Percentiles rank a stretch among this genome's conserved stretches.
Conservation (phyloP, 2,329 filamentous ascomycete species). For the Apiospora malaysiana region DNA sequence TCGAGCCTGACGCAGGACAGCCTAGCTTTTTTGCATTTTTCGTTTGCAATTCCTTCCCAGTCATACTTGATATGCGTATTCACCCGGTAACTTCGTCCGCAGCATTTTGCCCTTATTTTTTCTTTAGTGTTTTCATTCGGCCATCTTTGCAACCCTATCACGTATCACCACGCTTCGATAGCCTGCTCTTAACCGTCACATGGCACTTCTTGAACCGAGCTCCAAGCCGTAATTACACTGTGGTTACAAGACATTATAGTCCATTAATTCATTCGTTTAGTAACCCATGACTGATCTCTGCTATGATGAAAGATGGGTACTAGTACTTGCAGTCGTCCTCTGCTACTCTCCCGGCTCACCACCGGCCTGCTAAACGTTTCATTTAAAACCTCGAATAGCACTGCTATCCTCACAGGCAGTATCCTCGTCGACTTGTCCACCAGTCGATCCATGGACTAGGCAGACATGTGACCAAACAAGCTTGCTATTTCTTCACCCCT, state of each 20-base stretch:
- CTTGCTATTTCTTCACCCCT: too few species aligned
- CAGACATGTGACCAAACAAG: too few species aligned
- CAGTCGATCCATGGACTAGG: not conserved
- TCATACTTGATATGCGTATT: not conserved
- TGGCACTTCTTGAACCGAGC: not conserved
- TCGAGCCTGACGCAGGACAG: not conserved
- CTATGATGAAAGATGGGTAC: not conserved
- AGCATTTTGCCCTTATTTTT: not conserved
- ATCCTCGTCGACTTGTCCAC: not conserved
- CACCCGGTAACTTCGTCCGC: too few species aligned
- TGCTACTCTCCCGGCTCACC: not conserved
- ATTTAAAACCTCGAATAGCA: not conserved
- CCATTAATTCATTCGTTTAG: not conserved
- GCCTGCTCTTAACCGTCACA: not conserved
- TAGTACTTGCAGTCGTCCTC: not conserved
- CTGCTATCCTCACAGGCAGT: not conserved
- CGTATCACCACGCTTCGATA: not conserved
- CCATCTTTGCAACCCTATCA: not conserved
- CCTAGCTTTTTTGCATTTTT: not conserved
- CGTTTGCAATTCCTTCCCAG: too few species aligned
- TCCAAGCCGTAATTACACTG: not conserved
- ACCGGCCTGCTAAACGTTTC: too few species aligned
- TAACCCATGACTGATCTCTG: not conserved
- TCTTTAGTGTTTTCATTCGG: not conserved
- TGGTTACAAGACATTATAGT: not conserved